Base-by-base conservation (phyloP, 1,139 yeast genomes). In the Lodderomyces margitis region DNA sequence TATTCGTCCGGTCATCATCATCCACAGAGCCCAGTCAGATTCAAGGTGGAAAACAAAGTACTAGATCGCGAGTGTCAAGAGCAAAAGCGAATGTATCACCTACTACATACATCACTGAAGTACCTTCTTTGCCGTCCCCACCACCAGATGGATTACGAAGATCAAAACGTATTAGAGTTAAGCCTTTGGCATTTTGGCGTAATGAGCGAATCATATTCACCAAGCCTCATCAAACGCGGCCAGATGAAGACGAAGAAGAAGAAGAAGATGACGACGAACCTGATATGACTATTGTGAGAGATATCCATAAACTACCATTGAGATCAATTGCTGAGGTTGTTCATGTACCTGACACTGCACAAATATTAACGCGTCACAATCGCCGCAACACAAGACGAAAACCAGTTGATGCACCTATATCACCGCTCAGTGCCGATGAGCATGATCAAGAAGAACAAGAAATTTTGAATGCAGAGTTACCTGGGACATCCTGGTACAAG, bases 131-230 rank as follows among this genome's bases (percentile, higher is more conserved):
- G 39, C 75, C 75, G 2, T 75, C 76, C 6, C 75, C 75, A 3
- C 75, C 75, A 2, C 74, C 74, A 1, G 75, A 68, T 45, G 74
- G 74, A 1, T 55, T 68, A 12, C 58, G 76, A 33, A 52, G 75
- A 47, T 85, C 96, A 0, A 70, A 73, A 35, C 72, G 96, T 54
- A 75, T 79, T 0, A 76, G 77, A 49, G 74, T 86, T 6, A 79
- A 84, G 2, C 95, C 96, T 0, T 66, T 88, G 49, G 92, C 89
- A 9, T 86, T 74, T 57, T 88, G 97, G 96, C 77, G 87, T 58
- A 86, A 85, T 56, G 96, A 89, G 59, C 70, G 81, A 46, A 76
- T 85, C 30, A 77, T 86, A 2, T 87, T 84, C 54, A 75, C 82
- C 42, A 63, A 65, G 51, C 68, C 70, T 2, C 34, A 30, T 15